Conservation (phyloP, 495 filamentous ascomycete genomes). For the Chaetomium fimeti region DNA sequence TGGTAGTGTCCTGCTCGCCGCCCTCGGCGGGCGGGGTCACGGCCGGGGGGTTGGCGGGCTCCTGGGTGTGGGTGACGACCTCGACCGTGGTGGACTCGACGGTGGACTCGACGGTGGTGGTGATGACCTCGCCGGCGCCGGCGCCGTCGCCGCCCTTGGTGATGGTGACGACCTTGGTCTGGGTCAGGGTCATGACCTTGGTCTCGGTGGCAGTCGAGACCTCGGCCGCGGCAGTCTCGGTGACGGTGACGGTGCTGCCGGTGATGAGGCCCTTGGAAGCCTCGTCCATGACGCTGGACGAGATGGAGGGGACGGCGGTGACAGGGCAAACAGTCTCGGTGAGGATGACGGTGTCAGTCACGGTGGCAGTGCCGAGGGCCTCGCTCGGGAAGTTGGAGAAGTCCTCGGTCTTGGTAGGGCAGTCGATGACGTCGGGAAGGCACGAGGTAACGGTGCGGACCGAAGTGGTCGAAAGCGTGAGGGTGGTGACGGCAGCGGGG, state of each 20-base stretch:
- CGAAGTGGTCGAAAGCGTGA: conserved; percentile 21
- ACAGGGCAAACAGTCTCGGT: conserved; percentile 50
- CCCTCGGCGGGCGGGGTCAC: not conserved
- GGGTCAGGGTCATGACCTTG: conserved; percentile 26
- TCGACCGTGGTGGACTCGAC: conserved; percentile 29
- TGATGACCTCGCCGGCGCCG: conserved; percentile 32
- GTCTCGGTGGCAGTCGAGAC: conserved; percentile 28
- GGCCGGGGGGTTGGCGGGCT: conserved; percentile 4
- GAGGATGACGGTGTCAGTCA: conserved; percentile 48
- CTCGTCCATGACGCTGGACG: conserved; percentile 39
- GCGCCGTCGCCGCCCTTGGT: conserved; percentile 39
- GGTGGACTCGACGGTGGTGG: conserved; percentile 43
- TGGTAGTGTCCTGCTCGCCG: conserved; percentile 36
- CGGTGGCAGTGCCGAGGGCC: conserved; percentile 38
- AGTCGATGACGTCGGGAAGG: conserved; percentile 61
- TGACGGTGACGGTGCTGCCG: conserved; percentile 30
- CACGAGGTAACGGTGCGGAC: conserved; percentile 62
- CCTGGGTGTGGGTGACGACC: conserved; percentile 27
- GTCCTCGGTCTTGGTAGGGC: conserved; percentile 52
- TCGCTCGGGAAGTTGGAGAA: conserved; percentile 32
- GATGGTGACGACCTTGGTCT: conserved; percentile 38
- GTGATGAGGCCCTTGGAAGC: conserved; percentile 40
- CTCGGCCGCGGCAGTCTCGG: conserved; percentile 24
- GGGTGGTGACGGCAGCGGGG: conserved; percentile 35
- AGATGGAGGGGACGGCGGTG: conserved; percentile 41